A percentile compares a stretch with the other conserved stretches of the same genome.
Conservation (phyloP, 331 rosid genomes). For the Telfairia occidentalis region DNA sequence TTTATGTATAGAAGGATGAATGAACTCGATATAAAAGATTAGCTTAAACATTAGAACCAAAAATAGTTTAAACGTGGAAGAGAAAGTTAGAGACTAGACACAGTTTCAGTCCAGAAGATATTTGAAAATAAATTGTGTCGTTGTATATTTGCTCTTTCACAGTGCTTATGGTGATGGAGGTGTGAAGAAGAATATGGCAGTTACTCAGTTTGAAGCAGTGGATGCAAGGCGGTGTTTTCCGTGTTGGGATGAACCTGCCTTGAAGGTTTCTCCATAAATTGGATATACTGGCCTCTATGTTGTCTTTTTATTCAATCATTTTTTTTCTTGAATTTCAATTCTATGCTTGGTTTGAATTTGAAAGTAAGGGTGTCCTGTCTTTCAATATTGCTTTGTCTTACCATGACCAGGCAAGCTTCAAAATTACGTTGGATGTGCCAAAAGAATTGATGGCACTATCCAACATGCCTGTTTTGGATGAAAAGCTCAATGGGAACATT, state of each 20-base stretch:
- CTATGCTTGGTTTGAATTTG: background rate
- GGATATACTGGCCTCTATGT: background rate
- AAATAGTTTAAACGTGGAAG: background rate
- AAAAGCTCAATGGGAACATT: conserved; percentile 30
- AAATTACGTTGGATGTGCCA: conserved; percentile 42
- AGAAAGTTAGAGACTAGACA: background rate
- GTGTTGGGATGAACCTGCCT: conserved; percentile 67
- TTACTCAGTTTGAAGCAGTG: conserved; percentile 56
- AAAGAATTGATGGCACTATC: conserved; percentile 50
- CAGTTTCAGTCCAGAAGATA: background rate
- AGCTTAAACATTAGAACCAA: background rate
- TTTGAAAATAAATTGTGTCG: background rate
- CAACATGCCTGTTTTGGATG: conserved; percentile 45
- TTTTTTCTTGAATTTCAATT: background rate
- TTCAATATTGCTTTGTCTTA: conserved; percentile 8
- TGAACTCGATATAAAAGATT: background rate
- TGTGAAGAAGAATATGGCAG: conserved; percentile 53
- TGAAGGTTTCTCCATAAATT: conserved; percentile 29
- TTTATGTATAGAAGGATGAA: background rate
- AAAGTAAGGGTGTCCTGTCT: background rate
- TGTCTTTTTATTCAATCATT: too few species aligned
- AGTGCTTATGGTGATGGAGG: conserved; percentile 42
- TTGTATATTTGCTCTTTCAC: background rate
- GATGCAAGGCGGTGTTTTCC: conserved; percentile 65
- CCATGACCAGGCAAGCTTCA: conserved; percentile 44